These are phyloP conservation scores for Didymella segeticola DNA, from an alignment of 2,329 filamentous ascomycete species.

Conservation along the genomic window DNA sequence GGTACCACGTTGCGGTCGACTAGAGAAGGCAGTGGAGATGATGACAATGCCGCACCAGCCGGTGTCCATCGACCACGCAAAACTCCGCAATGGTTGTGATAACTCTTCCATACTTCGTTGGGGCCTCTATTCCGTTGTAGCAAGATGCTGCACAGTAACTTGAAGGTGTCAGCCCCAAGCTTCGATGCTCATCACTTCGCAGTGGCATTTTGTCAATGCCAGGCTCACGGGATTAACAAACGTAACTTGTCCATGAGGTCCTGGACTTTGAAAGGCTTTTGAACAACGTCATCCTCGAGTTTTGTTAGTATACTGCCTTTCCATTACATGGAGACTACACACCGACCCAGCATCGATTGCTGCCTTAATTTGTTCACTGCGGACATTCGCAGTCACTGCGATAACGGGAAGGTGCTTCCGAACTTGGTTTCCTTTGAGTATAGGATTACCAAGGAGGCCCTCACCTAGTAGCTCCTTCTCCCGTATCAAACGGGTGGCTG, in stretches of 20 bases:
- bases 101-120: not conserved
- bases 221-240: not conserved
- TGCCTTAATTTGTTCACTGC: conserved; percentile 5
- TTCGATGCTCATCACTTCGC: too few relatives aligned
- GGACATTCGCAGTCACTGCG: conserved; percentile 37
- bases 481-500: conserved; percentile 29
- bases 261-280: conserved; percentile 44
- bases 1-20: too few relatives aligned
- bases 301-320: not conserved
- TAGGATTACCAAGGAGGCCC: conserved; percentile 16
- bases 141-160: not conserved
- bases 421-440: conserved; percentile 27
- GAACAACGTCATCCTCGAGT: conserved; percentile 37
- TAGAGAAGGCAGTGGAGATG: not conserved
- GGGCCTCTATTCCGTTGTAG: not conserved
- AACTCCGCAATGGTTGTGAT: not conserved
- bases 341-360: conserved; percentile 5
- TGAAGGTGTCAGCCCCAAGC: not conserved
- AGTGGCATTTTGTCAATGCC: not conserved
- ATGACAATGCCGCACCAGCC: not conserved
- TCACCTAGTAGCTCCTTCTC: conserved; percentile 6
- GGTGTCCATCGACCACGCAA: not conserved
- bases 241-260: conserved; percentile 41
- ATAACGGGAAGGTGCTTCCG: conserved; percentile 26
- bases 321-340: not conserved